These are phyloP conservation scores for Stylosanthes scabra DNA, from an alignment of 331 rosid species.

Conservation along the genomic window DNA sequence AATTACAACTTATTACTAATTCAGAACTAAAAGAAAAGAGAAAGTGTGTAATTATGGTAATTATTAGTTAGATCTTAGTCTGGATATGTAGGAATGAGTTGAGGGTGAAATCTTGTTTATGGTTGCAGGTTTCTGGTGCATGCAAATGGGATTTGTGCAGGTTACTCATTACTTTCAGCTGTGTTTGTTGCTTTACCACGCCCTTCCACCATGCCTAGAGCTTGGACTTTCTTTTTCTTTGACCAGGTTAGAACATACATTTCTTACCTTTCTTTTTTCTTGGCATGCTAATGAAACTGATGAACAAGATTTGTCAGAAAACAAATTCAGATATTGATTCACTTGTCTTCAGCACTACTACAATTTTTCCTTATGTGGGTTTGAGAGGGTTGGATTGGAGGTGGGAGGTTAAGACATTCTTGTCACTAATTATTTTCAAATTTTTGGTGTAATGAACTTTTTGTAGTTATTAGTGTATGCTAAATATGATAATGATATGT, in stretches of 20 bases:
- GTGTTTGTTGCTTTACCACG: slow-evolving; percentile 64
- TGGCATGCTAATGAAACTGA: not conserved
- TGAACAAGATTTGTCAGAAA: not conserved
- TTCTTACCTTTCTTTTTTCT: too few relatives aligned
- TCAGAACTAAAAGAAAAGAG: too few relatives aligned
- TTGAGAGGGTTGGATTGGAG: not conserved
- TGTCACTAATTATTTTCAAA: not conserved
- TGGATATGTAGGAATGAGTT: not conserved
- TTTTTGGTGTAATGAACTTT: not conserved
- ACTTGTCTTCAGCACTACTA: not conserved
- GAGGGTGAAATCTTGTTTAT: slow-evolving; percentile 14
- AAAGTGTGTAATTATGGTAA: not conserved
- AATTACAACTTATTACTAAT: not conserved
- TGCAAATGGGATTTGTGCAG: slow-evolving; percentile 90
- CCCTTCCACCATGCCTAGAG: slow-evolving; percentile 54
- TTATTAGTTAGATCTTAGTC: not conserved
- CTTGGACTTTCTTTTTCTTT: slow-evolving; percentile 84
- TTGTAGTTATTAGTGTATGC: not conserved
- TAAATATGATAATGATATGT: not conserved
- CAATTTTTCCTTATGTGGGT: not conserved
- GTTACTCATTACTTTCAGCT: slow-evolving; percentile 85
- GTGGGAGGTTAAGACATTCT: not conserved
- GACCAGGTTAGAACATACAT: slow-evolving; percentile 67
- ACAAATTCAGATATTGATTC: not conserved
- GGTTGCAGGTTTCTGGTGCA: slow-evolving; percentile 82